Conservation (phyloP, 2,329 filamentous ascomycete genomes). For the Tolypocladium amazonense region DNA sequence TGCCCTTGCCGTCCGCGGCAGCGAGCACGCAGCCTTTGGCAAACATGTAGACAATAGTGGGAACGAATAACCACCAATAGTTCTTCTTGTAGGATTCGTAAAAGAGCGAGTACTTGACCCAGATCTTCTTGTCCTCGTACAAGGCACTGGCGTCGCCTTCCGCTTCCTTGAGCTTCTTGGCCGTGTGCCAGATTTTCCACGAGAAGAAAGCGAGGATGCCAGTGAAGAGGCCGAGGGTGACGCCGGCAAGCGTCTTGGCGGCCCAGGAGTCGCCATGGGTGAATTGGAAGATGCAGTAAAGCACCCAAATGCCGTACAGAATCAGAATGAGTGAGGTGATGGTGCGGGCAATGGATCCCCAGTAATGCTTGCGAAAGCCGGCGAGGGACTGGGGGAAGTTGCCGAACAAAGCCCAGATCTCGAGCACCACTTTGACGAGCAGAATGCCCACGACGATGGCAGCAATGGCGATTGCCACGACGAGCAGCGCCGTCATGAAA, state of each 20-base stretch:
- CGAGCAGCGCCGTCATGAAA: slow-evolving; percentile 87
- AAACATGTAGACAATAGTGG: slow-evolving; percentile 81
- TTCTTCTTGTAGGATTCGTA: slow-evolving; percentile 92
- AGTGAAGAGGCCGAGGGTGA: slow-evolving; percentile 76
- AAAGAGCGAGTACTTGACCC: slow-evolving; percentile 94
- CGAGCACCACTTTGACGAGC: slow-evolving; percentile 82
- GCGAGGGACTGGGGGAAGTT: slow-evolving; percentile 70
- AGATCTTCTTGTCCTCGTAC: slow-evolving; percentile 81
- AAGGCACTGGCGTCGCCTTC: slow-evolving; percentile 65
- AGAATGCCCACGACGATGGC: slow-evolving; percentile 78
- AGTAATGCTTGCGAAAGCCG: slow-evolving; percentile 91
- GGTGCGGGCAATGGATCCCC: slow-evolving; percentile 80
- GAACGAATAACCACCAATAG: slow-evolving; percentile 97
- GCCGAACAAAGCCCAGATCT: slow-evolving; percentile 83
- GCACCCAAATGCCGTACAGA: slow-evolving; percentile 87
- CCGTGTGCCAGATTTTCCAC: slow-evolving; percentile 71
- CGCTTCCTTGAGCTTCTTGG: slow-evolving; percentile 58
- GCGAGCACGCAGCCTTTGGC: slow-evolving; percentile 80
- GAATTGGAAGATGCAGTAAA: slow-evolving; percentile 96
- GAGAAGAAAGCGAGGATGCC: slow-evolving; percentile 71
- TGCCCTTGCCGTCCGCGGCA: slow-evolving; percentile 72
- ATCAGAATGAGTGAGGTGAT: slow-evolving; percentile 85
- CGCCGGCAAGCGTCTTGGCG: slow-evolving; percentile 69
- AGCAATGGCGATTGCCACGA: slow-evolving; percentile 80
- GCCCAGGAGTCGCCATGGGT: slow-evolving; percentile 90